Conservation (phyloP, 73 alveolate species). For the Effrenium voratum region DNA sequence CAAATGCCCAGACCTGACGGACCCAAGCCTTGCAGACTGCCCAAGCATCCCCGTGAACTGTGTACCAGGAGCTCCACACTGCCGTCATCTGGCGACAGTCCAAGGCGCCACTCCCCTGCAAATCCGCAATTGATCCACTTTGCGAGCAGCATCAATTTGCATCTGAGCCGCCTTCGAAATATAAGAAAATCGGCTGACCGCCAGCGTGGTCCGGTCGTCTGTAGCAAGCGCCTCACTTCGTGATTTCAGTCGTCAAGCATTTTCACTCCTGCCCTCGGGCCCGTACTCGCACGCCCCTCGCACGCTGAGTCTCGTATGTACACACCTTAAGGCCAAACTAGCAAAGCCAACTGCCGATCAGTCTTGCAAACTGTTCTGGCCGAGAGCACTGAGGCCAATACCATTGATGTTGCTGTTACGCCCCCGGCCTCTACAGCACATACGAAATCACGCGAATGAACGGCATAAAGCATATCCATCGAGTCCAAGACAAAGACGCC, state of each 20-base stretch:
- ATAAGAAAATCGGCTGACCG: conserved; percentile 46
- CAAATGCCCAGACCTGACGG: conserved; percentile 75
- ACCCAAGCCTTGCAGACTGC: neutral
- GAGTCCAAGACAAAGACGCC: too few relatives aligned
- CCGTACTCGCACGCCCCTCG: too few relatives aligned
- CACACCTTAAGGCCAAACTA: conserved; percentile 1
- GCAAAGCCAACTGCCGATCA: too few relatives aligned
- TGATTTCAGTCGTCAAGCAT: too few relatives aligned
- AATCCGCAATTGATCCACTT: neutral
- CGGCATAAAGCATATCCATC: too few relatives aligned
- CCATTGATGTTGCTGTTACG: conserved; percentile 92
- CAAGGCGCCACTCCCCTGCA: conserved; percentile 90
- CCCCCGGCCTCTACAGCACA: too few relatives aligned
- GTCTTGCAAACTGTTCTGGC: too few relatives aligned
- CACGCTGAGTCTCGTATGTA: conserved; percentile 76
- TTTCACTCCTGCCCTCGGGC: too few relatives aligned
- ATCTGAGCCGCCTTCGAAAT: conserved; percentile 41
- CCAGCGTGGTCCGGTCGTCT: conserved; percentile 78
- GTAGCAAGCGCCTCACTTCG: conserved; percentile 26
- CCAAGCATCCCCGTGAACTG: neutral
- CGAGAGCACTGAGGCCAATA: neutral
- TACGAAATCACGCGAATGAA: too few relatives aligned
- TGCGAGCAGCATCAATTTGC: neutral
- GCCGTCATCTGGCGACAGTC: conserved; percentile 76
- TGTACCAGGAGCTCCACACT: neutral